These are phyloP conservation scores for Brassica rapa DNA, from an alignment of 345 rosid genomes.

Conservation along the genomic window DNA sequence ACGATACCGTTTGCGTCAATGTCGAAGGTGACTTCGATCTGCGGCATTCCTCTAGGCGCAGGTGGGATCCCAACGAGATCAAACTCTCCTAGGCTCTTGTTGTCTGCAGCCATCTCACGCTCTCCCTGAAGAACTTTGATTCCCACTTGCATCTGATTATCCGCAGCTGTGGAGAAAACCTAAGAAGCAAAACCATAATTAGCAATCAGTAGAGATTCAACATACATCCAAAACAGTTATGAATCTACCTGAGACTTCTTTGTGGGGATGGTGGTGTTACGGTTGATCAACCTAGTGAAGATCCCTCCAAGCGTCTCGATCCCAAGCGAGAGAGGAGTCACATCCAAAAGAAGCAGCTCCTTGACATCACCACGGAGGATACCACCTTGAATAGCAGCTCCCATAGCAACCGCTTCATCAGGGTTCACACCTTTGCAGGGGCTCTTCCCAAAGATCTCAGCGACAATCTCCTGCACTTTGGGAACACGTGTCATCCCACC, in stretches of 20 bases:
- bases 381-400: constrained; percentile 57
- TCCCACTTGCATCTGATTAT: constrained; percentile 52
- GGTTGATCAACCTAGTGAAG: constrained; percentile 50
- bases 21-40: constrained; percentile 52
- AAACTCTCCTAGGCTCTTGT: constrained; percentile 54
- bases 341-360: constrained; percentile 51
- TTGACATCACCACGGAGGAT: constrained; percentile 55
- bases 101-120: constrained; percentile 53
- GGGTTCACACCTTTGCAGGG: constrained; percentile 56
- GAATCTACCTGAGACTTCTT: constrained; percentile 54
- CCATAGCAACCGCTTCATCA: constrained; percentile 51
- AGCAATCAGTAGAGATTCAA: background rate
- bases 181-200: constrained; percentile 23
- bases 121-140: constrained; percentile 56
- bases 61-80: constrained; percentile 55
- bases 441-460: constrained; percentile 50
- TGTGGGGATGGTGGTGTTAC: constrained; percentile 63
- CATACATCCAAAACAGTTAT: background rate
- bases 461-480: constrained; percentile 49
- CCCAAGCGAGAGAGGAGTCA: constrained; percentile 52
- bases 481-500: constrained; percentile 64
- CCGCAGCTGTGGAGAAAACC: constrained; percentile 58
- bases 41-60: constrained; percentile 50
- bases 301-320: constrained; percentile 60
- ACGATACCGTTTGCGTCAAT: constrained; percentile 56